phyloP scores from a whole-genome alignment of 1,284 basidiomycete species.

The Moesziomyces sp. region DNA sequence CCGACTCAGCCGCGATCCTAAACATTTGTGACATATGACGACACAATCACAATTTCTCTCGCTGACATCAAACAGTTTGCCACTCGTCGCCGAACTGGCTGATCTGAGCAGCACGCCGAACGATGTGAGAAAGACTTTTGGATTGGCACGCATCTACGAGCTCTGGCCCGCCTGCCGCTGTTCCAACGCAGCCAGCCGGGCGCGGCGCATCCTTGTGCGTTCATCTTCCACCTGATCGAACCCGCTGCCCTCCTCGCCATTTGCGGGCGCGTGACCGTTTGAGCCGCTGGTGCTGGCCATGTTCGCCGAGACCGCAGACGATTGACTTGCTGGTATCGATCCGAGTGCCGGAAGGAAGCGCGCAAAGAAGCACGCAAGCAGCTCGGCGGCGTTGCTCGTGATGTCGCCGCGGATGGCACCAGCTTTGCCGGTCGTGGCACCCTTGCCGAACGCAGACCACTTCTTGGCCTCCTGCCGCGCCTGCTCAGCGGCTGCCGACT shows the following conservation, averaged over 20 bases:
- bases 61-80: too few species aligned
- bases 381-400: slow-evolving; percentile 45
- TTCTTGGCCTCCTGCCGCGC: slow-evolving; percentile 32
- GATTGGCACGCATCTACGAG: not conserved
- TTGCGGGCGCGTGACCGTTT: not conserved
- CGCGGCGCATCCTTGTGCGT: slow-evolving; percentile 19
- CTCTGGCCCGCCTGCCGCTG: slow-evolving; percentile 8
- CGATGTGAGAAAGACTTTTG: not conserved
- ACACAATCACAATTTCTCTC: too few species aligned
- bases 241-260: not conserved
- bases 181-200: slow-evolving; percentile 35
- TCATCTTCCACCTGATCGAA: slow-evolving; percentile 8
- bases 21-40: too few species aligned
- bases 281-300: not conserved
- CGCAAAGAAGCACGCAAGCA: slow-evolving; percentile 56
- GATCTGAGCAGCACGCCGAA: not conserved
- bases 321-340: not conserved
- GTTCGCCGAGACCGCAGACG: not conserved
- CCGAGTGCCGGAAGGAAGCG: slow-evolving; percentile 22
- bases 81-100: too few species aligned
- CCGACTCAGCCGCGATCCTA: too few species aligned
- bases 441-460: slow-evolving; percentile 30
- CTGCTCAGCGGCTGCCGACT: slow-evolving; percentile 21
- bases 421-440: slow-evolving; percentile 4
- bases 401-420: slow-evolving; percentile 47